Conservation (phyloP, 2,329 filamentous ascomycete species). For the Neoascochyta sp. region DNA sequence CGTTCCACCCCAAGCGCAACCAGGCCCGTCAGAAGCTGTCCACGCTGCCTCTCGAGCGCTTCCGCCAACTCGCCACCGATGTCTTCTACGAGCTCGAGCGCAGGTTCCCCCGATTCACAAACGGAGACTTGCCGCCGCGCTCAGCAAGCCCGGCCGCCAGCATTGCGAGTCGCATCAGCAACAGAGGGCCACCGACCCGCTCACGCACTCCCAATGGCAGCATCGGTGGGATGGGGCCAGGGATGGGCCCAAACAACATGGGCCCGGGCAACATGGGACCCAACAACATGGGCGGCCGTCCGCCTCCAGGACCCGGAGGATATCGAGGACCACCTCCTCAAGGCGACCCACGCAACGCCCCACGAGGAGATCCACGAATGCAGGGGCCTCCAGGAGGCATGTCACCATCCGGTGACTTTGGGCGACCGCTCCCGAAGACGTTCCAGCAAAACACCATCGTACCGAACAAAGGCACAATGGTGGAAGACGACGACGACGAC, state of each 20-base stretch:
- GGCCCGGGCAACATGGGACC: slow-evolving; percentile 46
- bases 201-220: slow-evolving; percentile 55
- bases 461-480: slow-evolving; percentile 95
- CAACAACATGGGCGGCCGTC: slow-evolving; percentile 51
- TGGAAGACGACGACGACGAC: slow-evolving; percentile 72
- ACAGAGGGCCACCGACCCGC: slow-evolving; percentile 56
- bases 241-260: slow-evolving; percentile 11
- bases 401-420: slow-evolving; percentile 55
- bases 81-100: slow-evolving; percentile 94
- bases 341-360: slow-evolving; percentile 43
- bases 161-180: slow-evolving; percentile 53
- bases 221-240: slow-evolving; percentile 41
- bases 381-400: slow-evolving; percentile 39
- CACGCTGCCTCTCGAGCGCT: slow-evolving; percentile 79
- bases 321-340: slow-evolving; percentile 43
- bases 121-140: slow-evolving; percentile 64
- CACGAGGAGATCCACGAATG: slow-evolving; percentile 16
- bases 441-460: slow-evolving; percentile 95
- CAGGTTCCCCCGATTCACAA: slow-evolving; percentile 77
- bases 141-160: slow-evolving; percentile 61
- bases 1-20: slow-evolving; percentile 95
- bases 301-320: slow-evolving; percentile 30
- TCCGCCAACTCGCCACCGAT: slow-evolving; percentile 89
- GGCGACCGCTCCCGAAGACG: slow-evolving; percentile 78
- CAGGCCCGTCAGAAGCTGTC: slow-evolving; percentile 95